Base-by-base conservation (phyloP, 2,329 filamentous ascomycete genomes). In the Scytalidium sp. region DNA sequence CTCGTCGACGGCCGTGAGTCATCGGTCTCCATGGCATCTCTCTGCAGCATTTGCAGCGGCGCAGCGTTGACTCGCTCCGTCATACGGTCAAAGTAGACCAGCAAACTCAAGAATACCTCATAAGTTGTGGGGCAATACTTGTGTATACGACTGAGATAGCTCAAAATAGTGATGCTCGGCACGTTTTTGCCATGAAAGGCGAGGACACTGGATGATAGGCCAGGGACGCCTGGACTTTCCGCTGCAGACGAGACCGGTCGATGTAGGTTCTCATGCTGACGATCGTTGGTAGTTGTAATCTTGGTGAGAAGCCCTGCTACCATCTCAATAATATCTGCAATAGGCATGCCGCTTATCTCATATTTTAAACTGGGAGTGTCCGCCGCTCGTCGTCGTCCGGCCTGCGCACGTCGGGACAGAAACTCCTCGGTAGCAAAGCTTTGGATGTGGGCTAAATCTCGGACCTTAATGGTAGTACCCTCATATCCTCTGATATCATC, bases 51-150 rank as follows among this genome's bases (percentile, higher is more conserved):
- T 64, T 87, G 83, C 67, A 87, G 79, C 6, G 90, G 87, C 50
- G 86, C 79, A 41, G 87, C 85, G 65, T 97, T 97, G 51, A 97
- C 91, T 51, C 90, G 82, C 67, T 97, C 94, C 41, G 93, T 97
- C 94, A 99, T 99, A 54, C 94, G 88, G 67, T 99, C 94, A 70
- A 99, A 99, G 70, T 97, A 99, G 25, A 99, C 92, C 49, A 99
- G 73, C 62, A 99, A 72, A 65, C 92, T 97, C 52, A 99, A 74
- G 65, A 99, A 99, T 0, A 99, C 94, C 70, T 99, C 94, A 66
- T 96, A 99, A 1, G 94, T 97, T 5, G 94, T 97, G 1, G 94
- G 94, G 64, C 94, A 99, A 71, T 99, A 99, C 73, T 97, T 97
- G 73, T 99, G 93, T 66, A 99, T 97, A 52, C 94, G 85, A 61